A percentile compares a stretch with the other conserved stretches of the same genome.
These are phyloP conservation scores for Oidiodendron maius DNA, from an alignment of 495 filamentous ascomycete genomes.

Conservation along the genomic window DNA sequence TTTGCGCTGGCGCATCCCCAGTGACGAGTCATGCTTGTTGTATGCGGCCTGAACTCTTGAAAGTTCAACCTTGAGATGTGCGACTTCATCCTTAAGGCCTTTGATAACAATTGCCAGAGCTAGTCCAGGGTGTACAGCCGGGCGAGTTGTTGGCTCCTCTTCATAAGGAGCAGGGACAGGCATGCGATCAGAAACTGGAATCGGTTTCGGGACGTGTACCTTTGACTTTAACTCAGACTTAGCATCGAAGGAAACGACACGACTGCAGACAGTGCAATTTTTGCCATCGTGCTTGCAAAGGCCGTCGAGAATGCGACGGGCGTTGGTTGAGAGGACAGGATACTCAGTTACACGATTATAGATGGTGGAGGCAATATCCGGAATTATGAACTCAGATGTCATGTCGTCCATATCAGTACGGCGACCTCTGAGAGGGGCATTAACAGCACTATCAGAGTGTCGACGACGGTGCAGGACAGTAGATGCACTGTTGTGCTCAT, in stretches of 20 bases:
- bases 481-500: slow-evolving; percentile 10
- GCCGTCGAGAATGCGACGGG: slow-evolving; percentile 17
- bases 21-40: slow-evolving; percentile 60
- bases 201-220: slow-evolving; percentile 57
- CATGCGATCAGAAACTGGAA: slow-evolving; percentile 67
- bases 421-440: slow-evolving; percentile 6
- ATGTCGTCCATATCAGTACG: slow-evolving; percentile 42
- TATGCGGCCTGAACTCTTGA: slow-evolving; percentile 52
- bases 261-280: slow-evolving; percentile 71
- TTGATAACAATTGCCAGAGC: slow-evolving; percentile 80
- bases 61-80: slow-evolving; percentile 68
- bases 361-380: slow-evolving; percentile 49
- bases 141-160: slow-evolving; percentile 71
- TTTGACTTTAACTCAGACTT: slow-evolving; percentile 35
- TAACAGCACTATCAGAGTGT: slow-evolving; percentile 35
- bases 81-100: slow-evolving; percentile 73
- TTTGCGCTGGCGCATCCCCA: slow-evolving; percentile 64
- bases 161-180: slow-evolving; percentile 43
- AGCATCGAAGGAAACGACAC: slow-evolving; percentile 38
- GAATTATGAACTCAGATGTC: slow-evolving; percentile 77
- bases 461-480: slow-evolving; percentile 27
- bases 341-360: slow-evolving; percentile 8
- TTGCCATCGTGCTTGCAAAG: slow-evolving; percentile 35
- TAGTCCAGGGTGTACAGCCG: slow-evolving; percentile 63
- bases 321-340: slow-evolving; percentile 12